These are phyloP conservation scores for Tritrichomonas musculus DNA, from an alignment of 208 protist species.

Conservation along the genomic window DNA sequence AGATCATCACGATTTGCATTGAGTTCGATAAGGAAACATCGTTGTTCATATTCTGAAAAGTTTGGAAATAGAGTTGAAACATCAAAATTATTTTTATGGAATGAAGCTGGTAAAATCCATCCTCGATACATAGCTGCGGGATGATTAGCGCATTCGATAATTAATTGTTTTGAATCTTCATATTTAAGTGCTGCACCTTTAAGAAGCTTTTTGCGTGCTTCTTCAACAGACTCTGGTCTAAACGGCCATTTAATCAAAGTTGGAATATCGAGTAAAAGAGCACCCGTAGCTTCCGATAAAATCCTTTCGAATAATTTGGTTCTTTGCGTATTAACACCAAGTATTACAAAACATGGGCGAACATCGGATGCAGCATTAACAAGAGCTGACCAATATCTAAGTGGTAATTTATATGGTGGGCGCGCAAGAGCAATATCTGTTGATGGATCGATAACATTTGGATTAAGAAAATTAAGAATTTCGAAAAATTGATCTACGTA, in stretches of 20 bases:
- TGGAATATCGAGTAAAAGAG: neutral
- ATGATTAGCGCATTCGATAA: neutral
- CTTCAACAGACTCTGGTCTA: neutral
- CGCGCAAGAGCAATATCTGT: neutral
- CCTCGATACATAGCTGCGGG: neutral
- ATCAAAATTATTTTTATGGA: neutral
- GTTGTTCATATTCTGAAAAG: neutral
- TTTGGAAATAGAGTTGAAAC: neutral
- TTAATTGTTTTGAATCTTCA: neutral
- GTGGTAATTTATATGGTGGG: neutral
- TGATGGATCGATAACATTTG: neutral
- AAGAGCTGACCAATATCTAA: constrained; percentile 10
- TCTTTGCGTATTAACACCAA: neutral
- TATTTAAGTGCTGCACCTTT: neutral
- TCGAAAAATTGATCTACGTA: neutral
- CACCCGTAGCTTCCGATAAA: neutral
- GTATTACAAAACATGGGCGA: constrained; percentile 24
- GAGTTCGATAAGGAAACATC: constrained; percentile 1
- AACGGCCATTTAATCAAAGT: constrained; percentile 4
- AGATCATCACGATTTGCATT: neutral
- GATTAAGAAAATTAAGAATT: neutral
- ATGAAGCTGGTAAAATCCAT: neutral
- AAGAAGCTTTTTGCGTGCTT: neutral
- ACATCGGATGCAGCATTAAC: neutral
- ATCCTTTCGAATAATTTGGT: constrained; percentile 5